Evolutionary conservation across 2,329 filamentous ascomycete genomes (phyloP), one percentile per base, ranked within the genome.

Genomic region (Verticillium longisporum): DNA sequence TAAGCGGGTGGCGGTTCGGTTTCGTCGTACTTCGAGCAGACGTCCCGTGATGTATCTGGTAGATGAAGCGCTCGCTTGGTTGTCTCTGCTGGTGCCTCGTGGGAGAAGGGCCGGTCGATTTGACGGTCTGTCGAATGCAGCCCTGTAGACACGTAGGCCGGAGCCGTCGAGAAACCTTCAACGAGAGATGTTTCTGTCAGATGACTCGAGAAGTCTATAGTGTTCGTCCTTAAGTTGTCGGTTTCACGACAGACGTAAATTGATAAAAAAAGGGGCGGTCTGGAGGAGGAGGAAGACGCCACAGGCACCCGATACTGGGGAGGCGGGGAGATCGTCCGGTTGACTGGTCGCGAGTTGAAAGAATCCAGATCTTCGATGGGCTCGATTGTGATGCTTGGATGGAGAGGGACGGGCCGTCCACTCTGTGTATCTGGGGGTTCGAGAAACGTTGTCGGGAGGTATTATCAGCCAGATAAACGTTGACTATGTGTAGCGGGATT

Each of bases 1-100:
- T 99, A 99, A 61, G 95, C 94, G 62, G 95, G 95, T 63, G 95
- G 95, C 62, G 94, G 94, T 79, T 98, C 95, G 77, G 86, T 85
- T 78, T 98, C 94, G 73, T 88, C 85, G 73, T 84, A 85, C 74
- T 95, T 95, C 68, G 86, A 86, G 62, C 87, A 87, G 41, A 87
- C 84, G 68, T 89, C 84, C 70, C 85, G 85, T 77, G 97, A 96
- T 67, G 84, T 89, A 75, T 96, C 92, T 68, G 80, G 82, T n/a
- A 4, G 3, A 26, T 91, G 89, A 70, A 96, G 87, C 58, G 88
- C 90, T 69, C 89, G 87, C 77, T 97, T 96, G 71, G 91, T 13
- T 36, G 34, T 94, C 72, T 96, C 91, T 66, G 86, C 85, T 65
- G 83, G 76, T 61, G 79, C 75, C 68, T 85, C 80, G 69, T 79